Percentiles rank a stretch among this genome's conserved stretches.
Evolutionary conservation across 2,329 filamentous ascomycete genomes (phyloP).

Genomic region (Hypoxylon sp.): DNA sequence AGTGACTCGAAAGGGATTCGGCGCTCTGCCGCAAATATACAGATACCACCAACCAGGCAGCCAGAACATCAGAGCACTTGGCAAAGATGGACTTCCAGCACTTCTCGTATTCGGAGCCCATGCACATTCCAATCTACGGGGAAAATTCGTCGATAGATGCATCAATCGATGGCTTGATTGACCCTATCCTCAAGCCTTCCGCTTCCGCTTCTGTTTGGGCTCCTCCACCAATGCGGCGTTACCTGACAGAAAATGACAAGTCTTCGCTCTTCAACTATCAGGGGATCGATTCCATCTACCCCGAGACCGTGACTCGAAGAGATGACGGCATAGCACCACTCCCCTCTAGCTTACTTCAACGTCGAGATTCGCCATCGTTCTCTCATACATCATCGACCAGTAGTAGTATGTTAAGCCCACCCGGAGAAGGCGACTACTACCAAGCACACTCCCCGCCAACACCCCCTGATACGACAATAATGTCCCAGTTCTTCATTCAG

Average conservation of each 20-base stretch:
- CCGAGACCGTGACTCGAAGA: slow-evolving; percentile 37
- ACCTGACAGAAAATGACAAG: slow-evolving; percentile 51
- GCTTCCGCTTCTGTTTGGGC: slow-evolving; percentile 46
- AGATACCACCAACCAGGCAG: slow-evolving; percentile 4
- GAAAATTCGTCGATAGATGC: slow-evolving; percentile 37
- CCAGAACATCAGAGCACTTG: slow-evolving; percentile 4
- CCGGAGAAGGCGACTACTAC: slow-evolving; percentile 58
- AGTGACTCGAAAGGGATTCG: slow-evolving; percentile 16
- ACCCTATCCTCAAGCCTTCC: slow-evolving; percentile 50
- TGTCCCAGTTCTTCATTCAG: slow-evolving; percentile 52
- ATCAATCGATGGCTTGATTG: slow-evolving; percentile 44
- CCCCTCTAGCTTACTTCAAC: slow-evolving; percentile 47
- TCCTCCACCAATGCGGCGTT: slow-evolving; percentile 50
- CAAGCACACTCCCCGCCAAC: slow-evolving; percentile 57
- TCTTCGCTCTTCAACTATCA: slow-evolving; percentile 48
- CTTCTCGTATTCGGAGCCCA: slow-evolving; percentile 40
- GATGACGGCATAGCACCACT: slow-evolving; percentile 39
- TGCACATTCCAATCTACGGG: slow-evolving; percentile 30
- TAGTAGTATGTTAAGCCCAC: slow-evolving; percentile 58
- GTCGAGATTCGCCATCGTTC: slow-evolving; percentile 58
- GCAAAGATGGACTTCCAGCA: slow-evolving; percentile 44
- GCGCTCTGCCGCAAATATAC: slow-evolving; percentile 4
- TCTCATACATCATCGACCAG: slow-evolving; percentile 57
- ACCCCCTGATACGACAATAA: slow-evolving; percentile 54
- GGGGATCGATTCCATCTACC: slow-evolving; percentile 38